Evolutionary conservation across 495 filamentous ascomycete genomes (phyloP).

Genomic region (Aspergillus indologenus): DNA sequence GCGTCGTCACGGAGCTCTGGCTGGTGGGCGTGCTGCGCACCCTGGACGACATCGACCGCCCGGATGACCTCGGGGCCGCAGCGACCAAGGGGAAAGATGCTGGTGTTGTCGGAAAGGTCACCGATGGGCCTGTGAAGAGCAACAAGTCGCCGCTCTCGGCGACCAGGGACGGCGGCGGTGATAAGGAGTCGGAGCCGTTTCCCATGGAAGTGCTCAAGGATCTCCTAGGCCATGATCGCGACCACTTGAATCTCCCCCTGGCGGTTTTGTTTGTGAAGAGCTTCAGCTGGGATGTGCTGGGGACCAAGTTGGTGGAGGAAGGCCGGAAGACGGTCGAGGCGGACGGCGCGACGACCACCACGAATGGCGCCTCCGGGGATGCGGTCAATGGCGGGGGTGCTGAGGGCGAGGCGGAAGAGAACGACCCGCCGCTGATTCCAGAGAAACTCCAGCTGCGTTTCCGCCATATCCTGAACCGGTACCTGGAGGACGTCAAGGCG

Average conservation of each 20-base stretch:
- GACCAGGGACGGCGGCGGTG: conserved; percentile 30
- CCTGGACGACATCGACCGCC: conserved; percentile 80
- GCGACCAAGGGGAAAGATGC: conserved; percentile 57
- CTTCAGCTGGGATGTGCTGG: conserved; percentile 93
- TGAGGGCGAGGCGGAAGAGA: conserved; percentile 35
- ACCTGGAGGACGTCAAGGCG: conserved; percentile 88
- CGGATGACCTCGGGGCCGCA: conserved; percentile 69
- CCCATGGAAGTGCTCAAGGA: conserved; percentile 96
- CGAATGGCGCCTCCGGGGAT: conserved; percentile 31
- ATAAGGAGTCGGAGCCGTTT: conserved; percentile 70
- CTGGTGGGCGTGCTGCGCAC: conserved; percentile 83
- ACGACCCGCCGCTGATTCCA: conserved; percentile 70
- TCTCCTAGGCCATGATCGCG: conserved; percentile 85
- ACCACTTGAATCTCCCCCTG: conserved; percentile 86
- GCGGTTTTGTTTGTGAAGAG: conserved; percentile 93
- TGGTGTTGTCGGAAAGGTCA: conserved; percentile 47
- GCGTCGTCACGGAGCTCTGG: conserved; percentile 95
- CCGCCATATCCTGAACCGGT: conserved; percentile 79
- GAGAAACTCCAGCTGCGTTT: conserved; percentile 83
- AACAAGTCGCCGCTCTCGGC: conserved; percentile 27
- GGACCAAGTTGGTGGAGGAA: conserved; percentile 67
- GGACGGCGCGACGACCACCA: conserved; percentile 65
- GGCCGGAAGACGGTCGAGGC: conserved; percentile 80
- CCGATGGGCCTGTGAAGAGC: conserved; percentile 52
- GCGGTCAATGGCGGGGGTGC: conserved; percentile 44